Conservation (phyloP, 2,329 filamentous ascomycete species). For the Chaetomiaceae sp. region DNA sequence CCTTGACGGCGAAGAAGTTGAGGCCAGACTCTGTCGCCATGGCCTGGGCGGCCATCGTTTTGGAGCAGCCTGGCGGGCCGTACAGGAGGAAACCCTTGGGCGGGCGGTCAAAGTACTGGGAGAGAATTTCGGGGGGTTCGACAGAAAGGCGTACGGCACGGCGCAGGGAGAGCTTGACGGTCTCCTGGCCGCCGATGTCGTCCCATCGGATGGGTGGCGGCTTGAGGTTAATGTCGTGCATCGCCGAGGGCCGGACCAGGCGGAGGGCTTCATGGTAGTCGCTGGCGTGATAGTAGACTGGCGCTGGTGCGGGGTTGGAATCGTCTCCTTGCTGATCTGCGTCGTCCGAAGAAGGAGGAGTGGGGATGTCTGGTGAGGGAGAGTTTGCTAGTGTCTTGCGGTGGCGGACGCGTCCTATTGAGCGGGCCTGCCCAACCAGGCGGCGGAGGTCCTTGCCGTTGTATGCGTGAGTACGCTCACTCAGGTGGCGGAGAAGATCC, state of each 20-base stretch:
- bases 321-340: constrained; percentile 14
- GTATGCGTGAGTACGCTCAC: constrained; percentile 79
- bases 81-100: constrained; percentile 85
- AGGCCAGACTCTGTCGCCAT: constrained; percentile 85
- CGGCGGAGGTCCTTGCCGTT: constrained; percentile 71
- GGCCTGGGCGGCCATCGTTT: constrained; percentile 87
- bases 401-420: constrained; percentile 27
- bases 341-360: constrained; percentile 9
- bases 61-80: constrained; percentile 89
- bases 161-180: constrained; percentile 60
- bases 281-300: constrained; percentile 32
- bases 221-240: constrained; percentile 84
- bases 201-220: constrained; percentile 81
- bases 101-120: constrained; percentile 45
- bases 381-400: constrained; percentile 20
- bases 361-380: constrained; percentile 29
- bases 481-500: constrained; percentile 53
- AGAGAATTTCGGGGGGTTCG: constrained; percentile 31
- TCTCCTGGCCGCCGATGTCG: constrained; percentile 80
- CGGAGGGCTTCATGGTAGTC: constrained; percentile 64
- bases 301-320: constrained; percentile 22
- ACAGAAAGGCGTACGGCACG: constrained; percentile 43
- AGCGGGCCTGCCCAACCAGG: constrained; percentile 51
- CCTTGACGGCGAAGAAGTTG: constrained; percentile 93
- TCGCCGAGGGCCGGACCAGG: constrained; percentile 72